Evolutionary conservation across 208 protist genomes (phyloP).

Genomic region (Histomonas meleagridis): DNA sequence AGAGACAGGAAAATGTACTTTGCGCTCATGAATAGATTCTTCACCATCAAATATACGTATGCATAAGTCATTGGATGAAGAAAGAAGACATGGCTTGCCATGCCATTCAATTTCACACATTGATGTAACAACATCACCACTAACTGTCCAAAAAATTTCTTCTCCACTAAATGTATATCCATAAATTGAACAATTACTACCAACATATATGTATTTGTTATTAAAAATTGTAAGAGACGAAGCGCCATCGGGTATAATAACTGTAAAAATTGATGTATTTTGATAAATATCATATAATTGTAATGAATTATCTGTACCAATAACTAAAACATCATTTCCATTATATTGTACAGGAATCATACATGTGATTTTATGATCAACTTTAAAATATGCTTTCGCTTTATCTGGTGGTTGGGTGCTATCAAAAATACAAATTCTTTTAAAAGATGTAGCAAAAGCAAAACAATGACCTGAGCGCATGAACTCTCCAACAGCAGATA

Average conservation of each 20-base stretch:
- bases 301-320: not conserved
- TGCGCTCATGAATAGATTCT: not conserved
- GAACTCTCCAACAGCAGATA: not conserved
- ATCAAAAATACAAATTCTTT: constrained; percentile 10
- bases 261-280: not conserved
- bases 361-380: constrained; percentile 28
- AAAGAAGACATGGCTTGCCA: not conserved
- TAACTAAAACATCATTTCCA: constrained; percentile 1
- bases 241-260: not conserved
- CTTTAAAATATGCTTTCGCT: not conserved
- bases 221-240: not conserved
- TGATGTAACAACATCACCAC: not conserved
- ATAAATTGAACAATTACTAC: not conserved
- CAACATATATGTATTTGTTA: not conserved
- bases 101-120: not conserved
- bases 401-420: not conserved
- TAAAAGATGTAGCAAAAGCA: not conserved
- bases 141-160: constrained; percentile 35
- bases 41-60: not conserved
- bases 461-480: not conserved
- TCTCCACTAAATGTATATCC: not conserved
- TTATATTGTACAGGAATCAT: not conserved
- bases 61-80: not conserved
- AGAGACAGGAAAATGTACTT: not conserved
- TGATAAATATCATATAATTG: not conserved